phyloP scores from a whole-genome alignment of 345 rosid genomes.

The Carallia brachiata region DNA sequence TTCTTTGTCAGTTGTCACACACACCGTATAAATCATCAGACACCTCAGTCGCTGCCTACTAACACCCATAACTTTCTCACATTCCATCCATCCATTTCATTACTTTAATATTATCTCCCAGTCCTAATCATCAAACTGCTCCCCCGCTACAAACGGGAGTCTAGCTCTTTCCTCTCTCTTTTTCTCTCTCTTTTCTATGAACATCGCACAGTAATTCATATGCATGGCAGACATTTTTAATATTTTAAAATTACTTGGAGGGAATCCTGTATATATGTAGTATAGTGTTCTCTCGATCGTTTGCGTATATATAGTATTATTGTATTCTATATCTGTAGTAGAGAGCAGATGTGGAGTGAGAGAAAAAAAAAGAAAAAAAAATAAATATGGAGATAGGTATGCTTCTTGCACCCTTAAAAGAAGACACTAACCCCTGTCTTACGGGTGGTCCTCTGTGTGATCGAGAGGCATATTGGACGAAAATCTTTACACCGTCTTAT shows the following conservation, averaged over 20 bases:
- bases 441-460: conserved; percentile 22
- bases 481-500: conserved; percentile 18
- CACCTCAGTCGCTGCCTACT: conserved; percentile 29
- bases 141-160: conserved; percentile 44
- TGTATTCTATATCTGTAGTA: not conserved
- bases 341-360: not conserved
- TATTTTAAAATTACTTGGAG: not conserved
- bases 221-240: conserved; percentile 14
- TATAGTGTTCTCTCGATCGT: not conserved
- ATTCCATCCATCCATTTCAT: conserved; percentile 39
- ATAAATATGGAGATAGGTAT: conserved; percentile 12
- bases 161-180: conserved; percentile 9
- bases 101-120: conserved; percentile 20
- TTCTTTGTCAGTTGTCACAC: too few species aligned
- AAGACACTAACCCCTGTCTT: conserved; percentile 48
- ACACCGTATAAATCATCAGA: conserved; percentile 9
- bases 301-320: not conserved
- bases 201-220: conserved; percentile 9
- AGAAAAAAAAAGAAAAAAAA: not conserved
- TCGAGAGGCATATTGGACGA: conserved; percentile 25
- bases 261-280: conserved; percentile 10
- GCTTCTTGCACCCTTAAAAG: conserved; percentile 37
- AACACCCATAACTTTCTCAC: conserved; percentile 69
- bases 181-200: conserved; percentile 7
- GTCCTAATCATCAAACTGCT: conserved; percentile 50